phyloP scores from a whole-genome alignment of 495 filamentous ascomycete genomes.

The Cairneyella variabilis region DNA sequence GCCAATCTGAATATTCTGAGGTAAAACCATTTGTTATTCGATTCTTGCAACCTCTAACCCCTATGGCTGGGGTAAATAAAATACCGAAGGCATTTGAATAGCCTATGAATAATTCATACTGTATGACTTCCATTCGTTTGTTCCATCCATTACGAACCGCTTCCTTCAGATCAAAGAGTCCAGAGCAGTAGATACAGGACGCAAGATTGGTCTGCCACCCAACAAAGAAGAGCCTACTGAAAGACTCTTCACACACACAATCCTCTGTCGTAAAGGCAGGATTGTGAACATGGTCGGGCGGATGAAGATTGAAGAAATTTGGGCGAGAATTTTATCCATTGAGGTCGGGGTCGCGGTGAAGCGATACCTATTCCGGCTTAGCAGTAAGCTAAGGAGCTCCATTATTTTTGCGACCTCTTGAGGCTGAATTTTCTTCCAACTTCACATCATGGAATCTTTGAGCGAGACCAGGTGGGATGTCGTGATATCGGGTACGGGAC shows the following conservation, averaged over 20 bases:
- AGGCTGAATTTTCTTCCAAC: slow-evolving; percentile 18
- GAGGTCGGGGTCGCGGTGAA: not conserved
- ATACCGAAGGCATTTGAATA: too few relatives aligned
- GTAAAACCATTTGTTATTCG: too few relatives aligned
- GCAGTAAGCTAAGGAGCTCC: slow-evolving; percentile 23
- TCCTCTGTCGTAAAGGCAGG: slow-evolving; percentile 37
- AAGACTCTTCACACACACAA: slow-evolving; percentile 49
- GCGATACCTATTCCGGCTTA: slow-evolving; percentile 24
- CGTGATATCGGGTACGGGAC: slow-evolving; percentile 82
- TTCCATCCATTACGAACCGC: slow-evolving; percentile 31
- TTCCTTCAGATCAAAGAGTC: slow-evolving; percentile 40
- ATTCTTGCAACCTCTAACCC: too few relatives aligned
- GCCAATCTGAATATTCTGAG: too few relatives aligned
- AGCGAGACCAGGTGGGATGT: slow-evolving; percentile 85
- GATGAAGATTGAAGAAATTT: slow-evolving; percentile 36
- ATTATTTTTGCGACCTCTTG: not conserved
- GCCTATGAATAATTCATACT: too few relatives aligned
- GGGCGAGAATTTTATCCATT: slow-evolving; percentile 1
- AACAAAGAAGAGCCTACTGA: slow-evolving; percentile 63
- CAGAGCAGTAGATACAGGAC: slow-evolving; percentile 97
- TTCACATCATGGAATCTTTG: slow-evolving; percentile 68
- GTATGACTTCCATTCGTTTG: too few relatives aligned
- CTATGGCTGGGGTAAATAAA: not conserved
- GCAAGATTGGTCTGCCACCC: slow-evolving; percentile 67
- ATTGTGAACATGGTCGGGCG: slow-evolving; percentile 47